Base-by-base conservation (phyloP, 1,284 basidiomycete genomes). In the Tylopilus orsonianus region DNA sequence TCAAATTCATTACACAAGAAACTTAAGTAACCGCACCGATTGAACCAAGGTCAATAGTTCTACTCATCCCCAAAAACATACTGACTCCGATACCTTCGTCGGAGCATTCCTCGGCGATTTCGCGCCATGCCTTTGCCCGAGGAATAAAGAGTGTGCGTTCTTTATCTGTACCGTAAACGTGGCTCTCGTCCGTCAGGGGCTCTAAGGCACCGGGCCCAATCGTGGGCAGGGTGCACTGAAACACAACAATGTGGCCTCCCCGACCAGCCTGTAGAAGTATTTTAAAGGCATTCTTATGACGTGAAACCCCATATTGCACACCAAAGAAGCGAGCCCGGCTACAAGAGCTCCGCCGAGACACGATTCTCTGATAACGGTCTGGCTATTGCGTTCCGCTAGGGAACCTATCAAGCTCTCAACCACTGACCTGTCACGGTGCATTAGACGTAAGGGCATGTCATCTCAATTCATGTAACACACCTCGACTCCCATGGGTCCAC, bases 61-160 rank as follows among this genome's bases (percentile, higher is more conserved):
- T 83, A 51, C 74, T 81, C 44, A 91, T 92, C 49, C 92, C 92
- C 30, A 97, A 75, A 70, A 97, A 96, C 67, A 93, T 75, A 64
- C 87, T 95, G 53, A 97, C 84, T 1, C 93, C 96, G 32, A 99
- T 80, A 14, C 97, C 97, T 44, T 88, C 83, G 54, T 93, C 87
- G 4, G 87, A 89, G 56, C 91, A 90, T 64, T 96, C 90, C 58
- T 95, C 91, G 2, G 85, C 94, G 1, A 93, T 78, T 8, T 85
- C 80, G 32, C 80, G 78, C 89, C 96, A 99, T 40, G 80, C 79
- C 4, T 81, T 73, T 55, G 87, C 83, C 26, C 89, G 85, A 5
- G 94, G 85, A 13, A 73, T 66, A 64, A 92, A 97, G 13, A 97
- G 74, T 0, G 77, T 75, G 61, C 82, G 83, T 69, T 99, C 96